Conservation (phyloP, 345 rosid species). For the Eucalyptus curtisii region DNA sequence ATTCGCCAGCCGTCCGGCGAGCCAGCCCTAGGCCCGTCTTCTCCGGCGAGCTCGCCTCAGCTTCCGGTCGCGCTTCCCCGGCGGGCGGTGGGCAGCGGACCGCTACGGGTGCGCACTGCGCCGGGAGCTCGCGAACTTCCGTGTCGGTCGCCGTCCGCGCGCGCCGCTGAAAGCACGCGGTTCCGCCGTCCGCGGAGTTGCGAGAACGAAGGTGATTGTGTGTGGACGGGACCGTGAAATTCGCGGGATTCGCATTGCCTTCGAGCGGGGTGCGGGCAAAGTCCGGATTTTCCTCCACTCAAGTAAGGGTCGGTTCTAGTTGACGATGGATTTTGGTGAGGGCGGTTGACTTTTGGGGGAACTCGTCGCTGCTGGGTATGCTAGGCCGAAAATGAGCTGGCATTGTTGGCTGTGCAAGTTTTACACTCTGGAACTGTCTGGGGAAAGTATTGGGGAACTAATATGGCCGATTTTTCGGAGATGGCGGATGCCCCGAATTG, state of each 20-base stretch:
- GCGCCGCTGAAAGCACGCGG: not conserved
- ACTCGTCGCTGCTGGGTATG: not conserved
- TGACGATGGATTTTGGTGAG: not conserved
- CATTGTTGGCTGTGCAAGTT: not conserved
- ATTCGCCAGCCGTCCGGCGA: not conserved
- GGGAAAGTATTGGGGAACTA: not conserved
- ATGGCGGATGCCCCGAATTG: not conserved
- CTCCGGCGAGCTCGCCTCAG: not conserved
- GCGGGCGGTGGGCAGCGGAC: not conserved
- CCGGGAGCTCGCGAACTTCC: not conserved
- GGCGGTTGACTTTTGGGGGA: not conserved
- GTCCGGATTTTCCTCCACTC: not conserved
- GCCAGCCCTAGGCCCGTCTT: not conserved
- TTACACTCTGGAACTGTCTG: not conserved
- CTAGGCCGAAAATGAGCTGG: not conserved
- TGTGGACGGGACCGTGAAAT: not conserved
- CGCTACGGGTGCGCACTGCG: not conserved
- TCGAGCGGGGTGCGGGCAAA: not conserved
- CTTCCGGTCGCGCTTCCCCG: not conserved
- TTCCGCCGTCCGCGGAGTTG: not conserved
- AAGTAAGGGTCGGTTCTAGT: not conserved
- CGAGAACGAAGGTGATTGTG: not conserved
- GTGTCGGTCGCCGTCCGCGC: not conserved
- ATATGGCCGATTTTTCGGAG: not conserved
- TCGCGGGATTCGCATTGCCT: not conserved